Base-by-base conservation (phyloP, 768 basidiomycete genomes). In the Multifurca ochricompacta region DNA sequence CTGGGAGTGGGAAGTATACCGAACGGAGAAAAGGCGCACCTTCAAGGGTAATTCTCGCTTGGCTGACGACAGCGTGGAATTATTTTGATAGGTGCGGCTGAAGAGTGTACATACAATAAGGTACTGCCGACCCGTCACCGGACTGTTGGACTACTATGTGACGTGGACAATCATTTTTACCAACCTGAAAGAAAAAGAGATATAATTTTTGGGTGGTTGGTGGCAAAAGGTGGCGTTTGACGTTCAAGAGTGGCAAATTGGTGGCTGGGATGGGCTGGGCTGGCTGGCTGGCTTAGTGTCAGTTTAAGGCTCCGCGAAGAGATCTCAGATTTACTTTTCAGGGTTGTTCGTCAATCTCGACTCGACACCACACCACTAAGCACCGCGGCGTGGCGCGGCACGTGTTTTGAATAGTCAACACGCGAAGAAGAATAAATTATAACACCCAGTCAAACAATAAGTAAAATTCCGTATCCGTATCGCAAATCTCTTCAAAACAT, bases 1-100 rank as follows among this genome's bases (percentile, higher is more conserved):
- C 32, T 31, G 31, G 23, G 42, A 44, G 11, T 6, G n/a, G 18
- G 34, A 27, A 16, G 19, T 11, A 19, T 43, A 4, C 21, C 25
- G 25, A 31, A 28, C 44, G 55, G 55, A 50, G 48, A 49, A 43
- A 50, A n/a, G 21, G 41, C 16, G 47, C 40, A 32, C 14, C 34
- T 25, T 13, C 42, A 43, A 41, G 37, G 8, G 27, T 9, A 6
- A 44, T 46, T 45, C 46, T 37, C 41, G 34, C 47, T 30, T 42
- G 18, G n/a, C 31, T 23, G 54, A 30, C 16, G 35, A 28, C 10
- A 11, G 36, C 11, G 32, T 21, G 21, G 32, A 49, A 30, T n/a
- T n/a, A 27, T 6, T 40, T 34, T 45, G 43, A 56, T 40, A 40
- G 42, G 37, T 16, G 0, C 16, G 28, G 27, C 41, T n/a, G n/a